These are phyloP conservation scores for Raphanus raphanistrum DNA, from an alignment of 345 rosid species.

Conservation along the genomic window DNA sequence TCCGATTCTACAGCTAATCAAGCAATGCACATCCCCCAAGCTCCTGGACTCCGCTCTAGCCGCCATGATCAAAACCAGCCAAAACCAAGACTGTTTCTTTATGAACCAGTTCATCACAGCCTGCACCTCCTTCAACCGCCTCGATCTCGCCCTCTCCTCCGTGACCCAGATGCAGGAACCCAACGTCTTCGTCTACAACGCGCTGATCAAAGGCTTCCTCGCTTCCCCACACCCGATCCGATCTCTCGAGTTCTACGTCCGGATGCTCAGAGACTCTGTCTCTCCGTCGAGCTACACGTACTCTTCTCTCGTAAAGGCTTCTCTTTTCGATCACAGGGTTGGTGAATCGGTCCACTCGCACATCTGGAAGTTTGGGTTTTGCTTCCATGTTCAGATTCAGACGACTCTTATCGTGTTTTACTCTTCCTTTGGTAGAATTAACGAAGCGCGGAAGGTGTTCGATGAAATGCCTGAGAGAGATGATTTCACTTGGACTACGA, in stretches of 20 bases:
- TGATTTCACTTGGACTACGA: constrained; percentile 55
- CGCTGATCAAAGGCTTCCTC: constrained; percentile 55
- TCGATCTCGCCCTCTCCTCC: constrained; percentile 49
- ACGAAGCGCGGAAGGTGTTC: constrained; percentile 57
- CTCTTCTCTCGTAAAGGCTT: constrained; percentile 66
- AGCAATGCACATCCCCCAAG: constrained; percentile 39
- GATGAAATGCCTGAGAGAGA: constrained; percentile 78
- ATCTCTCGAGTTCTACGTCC: constrained; percentile 45
- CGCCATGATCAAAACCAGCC: constrained; percentile 55
- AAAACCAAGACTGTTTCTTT: constrained; percentile 55
- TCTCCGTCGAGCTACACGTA: constrained; percentile 67
- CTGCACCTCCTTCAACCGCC: constrained; percentile 38
- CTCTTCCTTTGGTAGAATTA: constrained; percentile 40
- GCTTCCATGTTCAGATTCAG: constrained; percentile 60
- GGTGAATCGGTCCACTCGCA: constrained; percentile 65
- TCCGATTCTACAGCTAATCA: constrained; percentile 24
- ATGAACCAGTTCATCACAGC: constrained; percentile 67
- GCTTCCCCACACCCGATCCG: constrained; percentile 40
- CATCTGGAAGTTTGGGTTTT: constrained; percentile 61
- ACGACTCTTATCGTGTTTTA: constrained; percentile 69
- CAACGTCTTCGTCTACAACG: constrained; percentile 72
- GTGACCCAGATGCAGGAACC: constrained; percentile 52
- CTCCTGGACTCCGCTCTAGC: constrained; percentile 55
- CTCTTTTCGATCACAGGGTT: constrained; percentile 37
- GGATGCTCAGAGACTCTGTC: constrained; percentile 55